phyloP scores from a whole-genome alignment of 2,329 filamentous ascomycete genomes.

The Cordyceps javanica region DNA sequence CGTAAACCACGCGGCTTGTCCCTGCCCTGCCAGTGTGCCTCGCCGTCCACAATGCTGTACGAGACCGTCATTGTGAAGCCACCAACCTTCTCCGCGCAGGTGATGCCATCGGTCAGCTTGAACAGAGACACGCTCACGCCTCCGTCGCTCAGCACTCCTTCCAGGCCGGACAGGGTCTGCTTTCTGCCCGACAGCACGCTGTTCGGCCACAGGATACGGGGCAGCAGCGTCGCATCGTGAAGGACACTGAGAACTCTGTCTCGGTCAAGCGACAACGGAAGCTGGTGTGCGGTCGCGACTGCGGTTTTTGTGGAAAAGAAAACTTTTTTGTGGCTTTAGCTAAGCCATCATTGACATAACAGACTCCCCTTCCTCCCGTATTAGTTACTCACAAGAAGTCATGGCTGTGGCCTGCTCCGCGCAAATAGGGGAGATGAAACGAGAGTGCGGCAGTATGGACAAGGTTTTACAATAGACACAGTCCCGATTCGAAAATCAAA shows the following conservation, averaged over 20 bases:
- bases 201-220: neutral
- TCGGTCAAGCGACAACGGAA: neutral
- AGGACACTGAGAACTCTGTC: neutral
- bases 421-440: neutral
- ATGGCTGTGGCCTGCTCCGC: neutral
- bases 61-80: conserved; percentile 8
- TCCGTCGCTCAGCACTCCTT: neutral
- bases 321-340: neutral
- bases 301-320: neutral
- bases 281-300: neutral
- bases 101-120: neutral
- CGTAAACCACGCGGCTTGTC: neutral
- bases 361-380: too few species aligned
- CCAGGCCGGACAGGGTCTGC: neutral
- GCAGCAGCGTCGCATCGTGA: neutral
- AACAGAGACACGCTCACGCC: neutral
- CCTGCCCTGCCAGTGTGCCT: neutral
- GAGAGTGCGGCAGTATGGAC: neutral
- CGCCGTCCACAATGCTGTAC: neutral
- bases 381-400: neutral
- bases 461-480: neutral
- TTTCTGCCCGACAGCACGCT: neutral
- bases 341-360: too few species aligned
- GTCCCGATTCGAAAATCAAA: neutral
- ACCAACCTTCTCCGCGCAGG: neutral